A percentile compares a stretch with the other conserved stretches of the same genome.
Conservation (phyloP, 345 rosid species). For the Dipteronia dyeriana region DNA sequence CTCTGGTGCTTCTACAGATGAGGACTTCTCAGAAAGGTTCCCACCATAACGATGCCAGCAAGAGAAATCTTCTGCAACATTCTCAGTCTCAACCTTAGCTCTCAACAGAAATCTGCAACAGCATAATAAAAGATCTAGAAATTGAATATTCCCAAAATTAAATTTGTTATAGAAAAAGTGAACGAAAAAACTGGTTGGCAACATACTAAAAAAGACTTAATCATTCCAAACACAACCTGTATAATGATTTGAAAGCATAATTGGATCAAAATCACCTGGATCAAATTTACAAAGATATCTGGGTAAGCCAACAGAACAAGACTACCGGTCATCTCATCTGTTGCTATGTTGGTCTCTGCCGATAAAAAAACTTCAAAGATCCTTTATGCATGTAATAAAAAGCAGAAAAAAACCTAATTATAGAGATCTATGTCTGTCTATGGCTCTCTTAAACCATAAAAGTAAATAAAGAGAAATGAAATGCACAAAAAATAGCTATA, state of each 20-base stretch:
- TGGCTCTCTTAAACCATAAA: not conserved
- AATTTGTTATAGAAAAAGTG: not conserved
- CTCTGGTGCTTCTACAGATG: slow-evolving; percentile 53
- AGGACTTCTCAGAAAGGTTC: slow-evolving; percentile 37
- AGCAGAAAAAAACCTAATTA: no score
- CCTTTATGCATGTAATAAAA: not conserved
- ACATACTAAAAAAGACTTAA: not conserved
- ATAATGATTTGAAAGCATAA: not conserved
- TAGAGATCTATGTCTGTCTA: not conserved
- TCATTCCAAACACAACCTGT: not conserved
- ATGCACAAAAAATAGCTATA: not conserved
- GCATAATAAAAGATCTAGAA: slow-evolving; percentile 15
- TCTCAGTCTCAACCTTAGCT: slow-evolving; percentile 86
- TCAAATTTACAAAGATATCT: not conserved
- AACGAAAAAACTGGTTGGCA: not conserved
- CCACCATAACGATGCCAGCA: slow-evolving; percentile 86
- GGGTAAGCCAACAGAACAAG: not conserved
- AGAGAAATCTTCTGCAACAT: slow-evolving; percentile 60
- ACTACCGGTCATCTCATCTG: not conserved
- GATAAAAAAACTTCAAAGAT: no score
- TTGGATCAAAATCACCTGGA: not conserved
- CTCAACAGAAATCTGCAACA: slow-evolving; percentile 73
- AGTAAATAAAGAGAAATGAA: not conserved
- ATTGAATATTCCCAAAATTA: not conserved
- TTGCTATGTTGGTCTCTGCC: not conserved